Conservation (phyloP, 495 filamentous ascomycete species). For the Talaromyces liani region DNA sequence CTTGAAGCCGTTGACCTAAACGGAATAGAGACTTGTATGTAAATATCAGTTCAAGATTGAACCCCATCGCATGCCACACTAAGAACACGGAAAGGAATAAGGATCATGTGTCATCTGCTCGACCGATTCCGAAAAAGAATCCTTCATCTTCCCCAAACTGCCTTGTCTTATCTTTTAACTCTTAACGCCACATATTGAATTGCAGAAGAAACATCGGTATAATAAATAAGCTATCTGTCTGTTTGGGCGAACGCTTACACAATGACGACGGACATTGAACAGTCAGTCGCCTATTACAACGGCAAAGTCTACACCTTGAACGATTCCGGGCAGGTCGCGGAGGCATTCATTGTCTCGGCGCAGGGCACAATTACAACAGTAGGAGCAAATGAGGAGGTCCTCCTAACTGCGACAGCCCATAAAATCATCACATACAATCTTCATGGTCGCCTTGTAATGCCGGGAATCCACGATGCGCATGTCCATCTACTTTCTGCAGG, state of each 20-base stretch:
- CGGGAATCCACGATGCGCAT: constrained; percentile 6
- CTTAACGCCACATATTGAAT: neutral
- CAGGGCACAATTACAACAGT: neutral
- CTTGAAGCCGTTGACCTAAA: neutral
- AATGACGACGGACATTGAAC: neutral
- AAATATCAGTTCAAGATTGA: too few relatives aligned
- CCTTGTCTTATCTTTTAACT: neutral
- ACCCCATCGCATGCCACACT: too few relatives aligned
- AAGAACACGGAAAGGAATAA: too few relatives aligned
- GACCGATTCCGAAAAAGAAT: too few relatives aligned
- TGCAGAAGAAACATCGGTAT: neutral
- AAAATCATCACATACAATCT: neutral
- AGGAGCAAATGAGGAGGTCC: neutral
- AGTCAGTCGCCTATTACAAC: constrained; percentile 7
- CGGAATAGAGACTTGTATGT: neutral
- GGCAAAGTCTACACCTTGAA: constrained; percentile 3
- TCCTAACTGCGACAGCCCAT: neutral
- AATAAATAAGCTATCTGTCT: neutral
- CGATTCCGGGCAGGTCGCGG: neutral
- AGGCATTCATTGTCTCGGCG: constrained; percentile 2
- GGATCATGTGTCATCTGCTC: too few relatives aligned
- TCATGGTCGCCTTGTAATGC: constrained; percentile 1
- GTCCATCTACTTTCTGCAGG: constrained; percentile 1
- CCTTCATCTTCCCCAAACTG: neutral
- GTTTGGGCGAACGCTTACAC: neutral